Base-by-base conservation (phyloP, 805 yeast species). In the Yarrowia sp. region DNA sequence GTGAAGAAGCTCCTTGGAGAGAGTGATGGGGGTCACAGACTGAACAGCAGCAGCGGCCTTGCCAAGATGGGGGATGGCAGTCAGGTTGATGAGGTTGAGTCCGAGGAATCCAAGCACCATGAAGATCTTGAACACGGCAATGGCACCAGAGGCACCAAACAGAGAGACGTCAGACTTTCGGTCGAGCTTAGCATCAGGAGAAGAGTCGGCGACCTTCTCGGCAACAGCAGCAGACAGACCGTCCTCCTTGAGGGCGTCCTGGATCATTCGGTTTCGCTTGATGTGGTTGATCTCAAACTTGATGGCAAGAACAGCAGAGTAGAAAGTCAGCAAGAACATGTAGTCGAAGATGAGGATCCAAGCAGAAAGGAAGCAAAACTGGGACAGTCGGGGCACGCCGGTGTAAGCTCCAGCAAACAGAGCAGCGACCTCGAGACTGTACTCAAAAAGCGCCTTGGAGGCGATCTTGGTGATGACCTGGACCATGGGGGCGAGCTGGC, bases 281-380 rank as follows among this genome's bases (percentile, higher is more conserved):
- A 95, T 95, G 67, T 89, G 81, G 74, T 85, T 86, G 74, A 93
- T 90, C 76, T 95, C 97, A 51, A 93, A 86, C 77, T 93, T 93
- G 75, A 93, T 81, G 2, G 96, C 86, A 69, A 93, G 82, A 64
- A 90, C 84, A 3, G 97, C 92, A 13, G 96, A 80, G 74, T 83
- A 92, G 75, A 92, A 92, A 1, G 97, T 90, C 71, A 85, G 84
- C 18, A 90, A 85, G 73, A 90, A 81, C 44, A 90, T 67, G 65
- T 88, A 78, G 75, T 93, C 98, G 69, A 83, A 86, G 3, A 84
- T 75, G 71, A 93, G 76, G 65, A 91, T 86, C 69, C 88, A 80
- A 8, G 90, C 84, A 65, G 90, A 81, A 68, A 93, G 79, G 61
- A 89, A 80, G 73, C 96, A 89, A 74, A 95, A 93, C 77, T 88